Percentiles rank a stretch among this genome's conserved stretches.
Conservation (phyloP, 257 asterid species). For the Solanum phureja region DNA sequence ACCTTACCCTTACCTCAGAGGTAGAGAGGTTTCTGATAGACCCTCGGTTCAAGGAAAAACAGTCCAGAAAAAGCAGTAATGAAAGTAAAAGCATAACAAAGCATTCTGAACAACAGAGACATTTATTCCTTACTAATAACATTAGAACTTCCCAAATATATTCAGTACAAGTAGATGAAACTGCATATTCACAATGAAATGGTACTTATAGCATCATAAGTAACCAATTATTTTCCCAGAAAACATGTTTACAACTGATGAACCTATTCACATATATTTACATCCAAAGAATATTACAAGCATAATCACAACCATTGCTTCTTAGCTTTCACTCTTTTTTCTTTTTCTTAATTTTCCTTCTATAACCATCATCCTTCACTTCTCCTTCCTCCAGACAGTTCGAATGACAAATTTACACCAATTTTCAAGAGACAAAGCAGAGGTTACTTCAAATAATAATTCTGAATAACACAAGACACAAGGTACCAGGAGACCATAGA, state of each 20-base stretch:
- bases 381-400: not conserved
- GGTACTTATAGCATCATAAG: not conserved
- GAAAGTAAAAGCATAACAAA: not conserved
- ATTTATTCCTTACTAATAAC: not conserved
- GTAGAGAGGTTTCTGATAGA: not conserved
- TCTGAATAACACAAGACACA: not conserved
- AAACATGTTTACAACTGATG: not conserved
- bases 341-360: not conserved
- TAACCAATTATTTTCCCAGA: not conserved
- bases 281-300: slow-evolving; percentile 17
- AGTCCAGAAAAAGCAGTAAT: not conserved
- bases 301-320: not conserved
- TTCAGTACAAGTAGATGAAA: not conserved
- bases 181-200: not conserved
- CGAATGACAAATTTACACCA: not conserved
- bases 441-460: not conserved
- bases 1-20: not conserved
- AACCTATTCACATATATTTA: not conserved
- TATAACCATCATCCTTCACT: not conserved
- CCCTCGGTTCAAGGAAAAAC: not conserved
- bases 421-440: not conserved
- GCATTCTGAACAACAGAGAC: not conserved
- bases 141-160: not conserved
- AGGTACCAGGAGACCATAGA: not conserved
- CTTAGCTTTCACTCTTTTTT: not conserved